These are phyloP conservation scores for Elongisporangium senticosum DNA, from an alignment of 352 stramenopile species.

Conservation along the genomic window DNA sequence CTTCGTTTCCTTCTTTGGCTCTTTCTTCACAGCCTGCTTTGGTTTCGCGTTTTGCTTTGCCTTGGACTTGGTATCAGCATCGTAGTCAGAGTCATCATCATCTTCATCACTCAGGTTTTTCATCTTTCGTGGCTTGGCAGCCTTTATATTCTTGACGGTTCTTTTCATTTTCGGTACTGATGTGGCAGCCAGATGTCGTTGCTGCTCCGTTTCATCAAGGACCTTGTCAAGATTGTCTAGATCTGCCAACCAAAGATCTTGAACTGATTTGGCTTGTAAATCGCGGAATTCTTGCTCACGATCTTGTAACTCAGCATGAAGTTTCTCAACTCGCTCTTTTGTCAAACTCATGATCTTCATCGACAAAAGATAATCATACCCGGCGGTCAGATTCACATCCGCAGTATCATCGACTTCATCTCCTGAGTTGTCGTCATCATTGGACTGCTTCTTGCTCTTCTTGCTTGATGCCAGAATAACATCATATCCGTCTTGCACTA, in stretches of 20 bases:
- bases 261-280: constrained; percentile 75
- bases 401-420: constrained; percentile 46
- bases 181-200: constrained; percentile 43
- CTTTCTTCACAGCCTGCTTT: constrained; percentile 25
- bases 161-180: constrained; percentile 62
- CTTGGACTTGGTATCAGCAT: constrained; percentile 17
- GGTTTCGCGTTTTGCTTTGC: constrained; percentile 30
- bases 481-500: constrained; percentile 89
- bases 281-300: constrained; percentile 81
- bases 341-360: constrained; percentile 94
- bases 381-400: constrained; percentile 26
- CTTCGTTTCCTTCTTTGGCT: constrained; percentile 16
- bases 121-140: constrained; percentile 54
- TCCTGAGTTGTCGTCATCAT: constrained; percentile 41
- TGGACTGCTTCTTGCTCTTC: constrained; percentile 42
- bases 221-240: constrained; percentile 85
- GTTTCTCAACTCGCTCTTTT: constrained; percentile 88
- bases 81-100: constrained; percentile 64
- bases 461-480: constrained; percentile 50
- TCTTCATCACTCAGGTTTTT: constrained; percentile 30
- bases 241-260: constrained; percentile 92
- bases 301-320: constrained; percentile 85
- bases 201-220: constrained; percentile 59
- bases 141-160: constrained; percentile 27
- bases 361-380: constrained; percentile 95